phyloP scores from a whole-genome alignment of 1,284 basidiomycete genomes.

The Microbotryum lychnidis-dioicae region DNA sequence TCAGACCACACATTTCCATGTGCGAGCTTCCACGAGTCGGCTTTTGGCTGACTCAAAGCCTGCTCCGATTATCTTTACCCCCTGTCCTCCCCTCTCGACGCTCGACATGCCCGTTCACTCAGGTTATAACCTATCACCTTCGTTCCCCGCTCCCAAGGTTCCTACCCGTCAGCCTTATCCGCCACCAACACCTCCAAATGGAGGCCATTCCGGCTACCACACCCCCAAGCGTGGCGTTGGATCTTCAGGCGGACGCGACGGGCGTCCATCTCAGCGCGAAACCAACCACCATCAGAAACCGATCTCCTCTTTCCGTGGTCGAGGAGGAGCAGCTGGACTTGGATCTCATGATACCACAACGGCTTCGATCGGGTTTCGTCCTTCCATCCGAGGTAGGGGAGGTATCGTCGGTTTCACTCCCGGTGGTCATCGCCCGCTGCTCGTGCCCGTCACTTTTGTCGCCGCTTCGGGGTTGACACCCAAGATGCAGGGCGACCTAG shows the following conservation, averaged over 20 bases:
- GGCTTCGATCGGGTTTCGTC: neutral
- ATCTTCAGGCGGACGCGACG: constrained; percentile 2
- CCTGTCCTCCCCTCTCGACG: too few relatives aligned
- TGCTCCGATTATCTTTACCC: too few relatives aligned
- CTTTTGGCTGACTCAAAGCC: too few relatives aligned
- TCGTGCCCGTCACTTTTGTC: constrained; percentile 29
- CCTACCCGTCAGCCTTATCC: neutral
- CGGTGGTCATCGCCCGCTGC: constrained; percentile 14
- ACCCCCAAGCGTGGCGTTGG: constrained; percentile 14
- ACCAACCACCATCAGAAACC: neutral
- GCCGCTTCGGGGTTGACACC: constrained; percentile 8
- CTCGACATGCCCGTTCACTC: neutral
- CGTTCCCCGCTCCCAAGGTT: neutral
- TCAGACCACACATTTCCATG: too few relatives aligned
- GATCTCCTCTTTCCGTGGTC: neutral
- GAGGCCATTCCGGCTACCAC: neutral
- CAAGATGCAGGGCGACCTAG: constrained; percentile 11
- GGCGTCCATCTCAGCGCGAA: neutral
- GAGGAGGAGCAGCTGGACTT: constrained; percentile 9
- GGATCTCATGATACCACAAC: neutral
- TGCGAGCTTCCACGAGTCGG: too few relatives aligned
- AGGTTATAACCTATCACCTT: constrained; percentile 16
- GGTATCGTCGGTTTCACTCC: neutral
- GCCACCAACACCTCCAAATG: neutral
- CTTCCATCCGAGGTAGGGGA: constrained; percentile 1